Base-by-base conservation (phyloP, 1,284 basidiomycete genomes). In the Pholiota adiposa region DNA sequence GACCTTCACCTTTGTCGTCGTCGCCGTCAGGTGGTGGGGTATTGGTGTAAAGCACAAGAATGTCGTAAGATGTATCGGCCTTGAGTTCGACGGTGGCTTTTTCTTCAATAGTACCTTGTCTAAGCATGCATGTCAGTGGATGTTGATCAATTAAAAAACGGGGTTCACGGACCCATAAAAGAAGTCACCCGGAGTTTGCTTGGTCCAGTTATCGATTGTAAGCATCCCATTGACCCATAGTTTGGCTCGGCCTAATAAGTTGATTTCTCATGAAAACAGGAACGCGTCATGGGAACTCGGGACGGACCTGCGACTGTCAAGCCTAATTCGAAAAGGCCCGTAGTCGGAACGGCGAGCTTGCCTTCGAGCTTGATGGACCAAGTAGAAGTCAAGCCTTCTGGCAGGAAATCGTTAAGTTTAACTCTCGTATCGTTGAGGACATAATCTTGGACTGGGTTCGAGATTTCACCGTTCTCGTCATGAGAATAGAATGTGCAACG, bases 151-250 rank as follows among this genome's bases (percentile, higher is more conserved):
- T 46, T 29, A 18, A 25, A 8, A 19, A 23, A 7, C 36, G 23
- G 18, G 11, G 19, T 29, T 18, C n/a, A 69, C 82, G 54, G 63
- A 84, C 79, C 86, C 87, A 65, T 88, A 89, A 73, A 87, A 88
- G 72, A 88, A 88, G 55, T 85, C 84, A 0, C 86, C 86, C 0
- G 86, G 85, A 4, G 82, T 83, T 70, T 88, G 86, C 60, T 82
- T 82, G 14, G 84, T 86, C 83, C 86, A 88, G 67, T 90, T 90
- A 70, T 92, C 88, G 54, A 91, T 83, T 3, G 81, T 75, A 58
- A 89, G 69, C 66, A 84, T 70, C 14, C 79, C 84, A 63, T 91
- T 72, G n/a, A 92, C 72, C 73, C 78, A 92, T 3, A 92, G 74
- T 70, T 87, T 86, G 4, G 84, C 83, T 29, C 83, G 78, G 6